Base-by-base conservation (phyloP, 2,329 filamentous ascomycete genomes). In the Cyphellophora attinorum region DNA sequence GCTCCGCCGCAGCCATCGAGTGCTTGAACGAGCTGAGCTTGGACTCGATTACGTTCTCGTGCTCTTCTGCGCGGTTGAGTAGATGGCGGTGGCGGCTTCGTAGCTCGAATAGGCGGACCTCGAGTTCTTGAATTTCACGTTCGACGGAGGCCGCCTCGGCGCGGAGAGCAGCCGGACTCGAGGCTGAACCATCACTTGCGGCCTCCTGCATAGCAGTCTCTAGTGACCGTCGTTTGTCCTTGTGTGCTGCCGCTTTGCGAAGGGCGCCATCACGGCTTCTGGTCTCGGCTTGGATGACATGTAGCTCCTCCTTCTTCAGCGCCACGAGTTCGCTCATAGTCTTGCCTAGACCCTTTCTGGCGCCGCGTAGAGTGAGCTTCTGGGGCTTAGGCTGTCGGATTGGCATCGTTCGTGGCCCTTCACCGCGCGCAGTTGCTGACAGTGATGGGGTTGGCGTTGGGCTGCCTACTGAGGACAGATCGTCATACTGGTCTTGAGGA, bases 21-120 rank as follows among this genome's bases (percentile, higher is more conserved):
- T 65, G 61, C 37, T 65, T 70, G 48, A 76, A 79, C 1, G 71
- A 73, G 3, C 71, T 73, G 19, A 77, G 48, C 44, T 69, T 71
- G 8, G 73, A 68, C 45, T 76, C 70, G 10, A 74, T 62, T 2
- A 67, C 63, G 44, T 76, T 79, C 45, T 75, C 67, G 10, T 67
- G 56, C 11, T 68, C 59, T 18, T 66, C 61, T 15, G 74, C 62
- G 44, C 75, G 65, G 18, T 61, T 55, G 19, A 68, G 37, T n/a
- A 79, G 53, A 40, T 65, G 61, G 12, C 64, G 60, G 47, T 77
- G 72, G 33, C 63, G 61, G 23, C 59, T 60, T 52, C 70, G 76
- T 57, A 79, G 62, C 32, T 70, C 65, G 35, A 61, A 61, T 5
- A 79, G 56, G 42, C 63, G 68, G 34, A 64, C 59, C 51, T 79